phyloP scores from a whole-genome alignment of 805 yeast species.

The Yarrowia divulgata region DNA sequence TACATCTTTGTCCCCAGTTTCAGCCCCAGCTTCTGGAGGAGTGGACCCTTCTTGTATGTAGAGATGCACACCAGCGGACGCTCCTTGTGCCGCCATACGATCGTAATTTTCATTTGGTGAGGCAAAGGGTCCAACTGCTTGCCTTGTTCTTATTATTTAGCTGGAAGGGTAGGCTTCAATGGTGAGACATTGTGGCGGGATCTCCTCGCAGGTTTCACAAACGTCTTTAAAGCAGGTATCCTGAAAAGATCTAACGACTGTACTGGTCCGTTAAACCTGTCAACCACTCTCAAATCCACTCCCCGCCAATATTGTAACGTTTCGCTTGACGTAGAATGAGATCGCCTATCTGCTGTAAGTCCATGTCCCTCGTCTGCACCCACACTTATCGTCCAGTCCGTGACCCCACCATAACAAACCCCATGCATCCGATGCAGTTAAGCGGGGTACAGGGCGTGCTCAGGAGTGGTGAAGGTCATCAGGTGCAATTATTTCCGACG shows the following conservation, averaged over 20 bases:
- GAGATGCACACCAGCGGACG: no score
- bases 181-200: no score
- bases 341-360: background rate
- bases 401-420: slow-evolving; percentile 8
- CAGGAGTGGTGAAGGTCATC: no score
- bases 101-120: background rate
- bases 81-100: background rate
- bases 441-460: background rate
- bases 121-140: slow-evolving; percentile 3
- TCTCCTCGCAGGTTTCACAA: no score
- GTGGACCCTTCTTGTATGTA: no score
- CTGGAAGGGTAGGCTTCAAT: no score
- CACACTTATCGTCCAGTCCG: background rate
- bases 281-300: no score
- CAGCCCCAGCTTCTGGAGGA: background rate
- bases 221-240: no score
- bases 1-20: slow-evolving; percentile 1
- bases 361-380: background rate
- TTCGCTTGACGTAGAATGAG: background rate
- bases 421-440: background rate
- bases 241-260: no score
- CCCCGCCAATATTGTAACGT: background rate
- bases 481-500: no score
- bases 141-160: background rate
- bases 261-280: no score